Conservation (phyloP, 192 early-diverging fungal species). For the Funneliformis mosseae region DNA sequence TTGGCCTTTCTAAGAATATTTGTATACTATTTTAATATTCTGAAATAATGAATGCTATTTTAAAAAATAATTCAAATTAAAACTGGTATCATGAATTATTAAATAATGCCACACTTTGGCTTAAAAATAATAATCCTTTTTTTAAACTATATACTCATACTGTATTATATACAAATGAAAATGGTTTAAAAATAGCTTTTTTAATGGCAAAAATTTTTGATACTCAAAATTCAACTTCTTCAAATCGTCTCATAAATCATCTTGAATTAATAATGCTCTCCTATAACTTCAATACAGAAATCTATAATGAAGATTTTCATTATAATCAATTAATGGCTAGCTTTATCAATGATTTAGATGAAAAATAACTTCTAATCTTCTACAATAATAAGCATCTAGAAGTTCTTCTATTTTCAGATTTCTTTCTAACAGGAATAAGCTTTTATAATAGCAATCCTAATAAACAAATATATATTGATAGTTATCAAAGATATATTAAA, state of each 20-base stretch:
- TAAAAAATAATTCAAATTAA: background rate
- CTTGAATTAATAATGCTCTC: too few relatives aligned
- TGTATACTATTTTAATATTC: background rate
- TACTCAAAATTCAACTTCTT: background rate
- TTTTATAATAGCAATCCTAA: background rate
- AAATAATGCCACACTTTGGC: background rate
- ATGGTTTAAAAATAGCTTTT: background rate
- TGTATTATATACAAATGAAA: background rate
- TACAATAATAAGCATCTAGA: background rate
- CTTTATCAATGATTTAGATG: background rate
- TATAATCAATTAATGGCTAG: background rate
- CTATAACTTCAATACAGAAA: background rate
- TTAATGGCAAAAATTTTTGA: background rate
- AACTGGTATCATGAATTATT: background rate
- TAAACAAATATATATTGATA: background rate
- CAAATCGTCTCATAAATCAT: background rate
- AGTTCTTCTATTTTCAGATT: background rate
- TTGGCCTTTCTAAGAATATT: background rate
- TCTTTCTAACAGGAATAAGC: background rate
- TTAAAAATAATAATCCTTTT: constrained; percentile 1
- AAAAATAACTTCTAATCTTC: background rate
- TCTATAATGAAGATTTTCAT: constrained; percentile 7
- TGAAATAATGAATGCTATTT: background rate
- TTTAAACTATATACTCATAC: background rate
- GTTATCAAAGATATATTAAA: constrained; percentile 6